phyloP scores from a whole-genome alignment of 1,284 basidiomycete genomes.

The Stereum hirsutum region DNA sequence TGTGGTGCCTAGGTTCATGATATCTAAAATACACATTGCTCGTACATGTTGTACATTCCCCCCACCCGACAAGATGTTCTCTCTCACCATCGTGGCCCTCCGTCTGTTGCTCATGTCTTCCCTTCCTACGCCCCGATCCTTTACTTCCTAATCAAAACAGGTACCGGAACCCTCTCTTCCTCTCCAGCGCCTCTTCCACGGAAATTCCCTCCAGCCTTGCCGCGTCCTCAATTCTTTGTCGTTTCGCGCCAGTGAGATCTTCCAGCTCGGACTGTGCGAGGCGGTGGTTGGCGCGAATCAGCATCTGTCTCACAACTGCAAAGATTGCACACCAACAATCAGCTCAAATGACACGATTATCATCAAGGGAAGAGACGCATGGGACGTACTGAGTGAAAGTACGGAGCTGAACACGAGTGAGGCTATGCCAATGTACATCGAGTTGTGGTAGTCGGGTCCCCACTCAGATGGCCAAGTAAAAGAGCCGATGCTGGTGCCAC shows the following conservation, averaged over 20 bases:
- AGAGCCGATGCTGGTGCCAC: conserved; percentile 25
- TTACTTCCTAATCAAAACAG: conserved; percentile 18
- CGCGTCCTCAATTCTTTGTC: conserved; percentile 25
- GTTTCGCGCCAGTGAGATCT: conserved; percentile 17
- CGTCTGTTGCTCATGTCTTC: too few species aligned
- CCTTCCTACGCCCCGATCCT: background rate
- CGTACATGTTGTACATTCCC: too few species aligned
- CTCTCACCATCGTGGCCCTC: too few species aligned
- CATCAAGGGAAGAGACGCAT: too few species aligned
- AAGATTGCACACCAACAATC: background rate
- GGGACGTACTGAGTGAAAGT: conserved; percentile 20
- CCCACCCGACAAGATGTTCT: too few species aligned
- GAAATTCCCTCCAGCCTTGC: conserved; percentile 27
- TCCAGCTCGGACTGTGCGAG: conserved; percentile 25
- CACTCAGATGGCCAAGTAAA: conserved; percentile 29
- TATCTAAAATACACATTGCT: too few species aligned
- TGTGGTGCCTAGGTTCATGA: too few species aligned
- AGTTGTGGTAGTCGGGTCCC: conserved; percentile 28
- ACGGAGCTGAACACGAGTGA: conserved; percentile 18
- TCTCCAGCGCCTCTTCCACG: conserved; percentile 25
- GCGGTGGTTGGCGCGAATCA: conserved; percentile 23
- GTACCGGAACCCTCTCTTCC: conserved; percentile 32
- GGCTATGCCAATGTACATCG: conserved; percentile 27
- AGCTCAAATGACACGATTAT: too few species aligned
- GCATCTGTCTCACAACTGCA: conserved; percentile 24